Base-by-base conservation (phyloP, 176 grass and related monocot species). In the Dactylis glomerata region DNA sequence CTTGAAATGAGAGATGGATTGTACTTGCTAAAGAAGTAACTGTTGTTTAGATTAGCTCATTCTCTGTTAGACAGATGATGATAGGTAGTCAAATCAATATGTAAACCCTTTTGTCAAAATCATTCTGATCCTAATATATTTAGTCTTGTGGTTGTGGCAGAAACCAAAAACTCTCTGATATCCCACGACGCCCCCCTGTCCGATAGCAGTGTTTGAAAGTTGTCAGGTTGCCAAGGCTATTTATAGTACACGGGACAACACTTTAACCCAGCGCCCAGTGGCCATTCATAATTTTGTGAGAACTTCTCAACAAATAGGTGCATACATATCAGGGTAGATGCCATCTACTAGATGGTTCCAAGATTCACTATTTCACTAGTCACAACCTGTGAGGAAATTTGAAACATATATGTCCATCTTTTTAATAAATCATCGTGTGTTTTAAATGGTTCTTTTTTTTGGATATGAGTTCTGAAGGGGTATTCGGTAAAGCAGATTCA, bases 1-100 rank as follows among this genome's bases (percentile, higher is more conserved):
- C 73, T 98, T 84, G 96, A 98, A 70, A 81, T 91, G 32, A 98
- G 91, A 74, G 96, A 98, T 83, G 91, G 91, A 55, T 63, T 75
- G 71, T 97, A 97, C 85, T 73, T 86, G 56, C 72, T 95, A 56
- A 95, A 91, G 77, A 93, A 82, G 51, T 90, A 93, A 59, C 67
- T 50, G 9, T 8, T 33, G 20, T 46, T 22, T 74, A 24, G 50
- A 46, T 16, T 40, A 52, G 23, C 68, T 23, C 73, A 49, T 22
- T 68, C 20, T 58, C 45, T 57, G 11, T 54, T 83, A 61, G 63
- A 63, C 22, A 24, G 49, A 46, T 82, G 52, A 40, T 55, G 80
- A 22, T 26, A 37, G 55, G 73, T 83, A 83, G 76, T 52, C 71
- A 70, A 85, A 47, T 24, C 5, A 58, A 10, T 13, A 36, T 46